Evolutionary conservation across 345 rosid genomes (phyloP), one percentile per base, ranked within the genome.

Genomic region (Noccaea caerulescens): DNA sequence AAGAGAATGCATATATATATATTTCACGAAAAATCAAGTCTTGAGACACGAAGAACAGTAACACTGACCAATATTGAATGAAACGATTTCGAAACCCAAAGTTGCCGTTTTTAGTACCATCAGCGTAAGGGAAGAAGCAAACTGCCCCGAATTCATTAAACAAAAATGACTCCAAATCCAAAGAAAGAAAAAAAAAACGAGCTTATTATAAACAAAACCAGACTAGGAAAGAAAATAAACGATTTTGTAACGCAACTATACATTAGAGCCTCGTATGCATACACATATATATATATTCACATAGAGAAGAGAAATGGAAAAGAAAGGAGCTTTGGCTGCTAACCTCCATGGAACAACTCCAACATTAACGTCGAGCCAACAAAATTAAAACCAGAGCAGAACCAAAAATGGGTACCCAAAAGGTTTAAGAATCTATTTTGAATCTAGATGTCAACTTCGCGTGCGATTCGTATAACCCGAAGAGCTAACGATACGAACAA

Each of bases 291-390:
- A 25, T 16, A 16, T 23, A 36, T 51, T 18, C 42, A 56, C 44
- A 30, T 27, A 11, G 63, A 18, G 32, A 9, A 47, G 30, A 63
- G 30, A 4, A 57, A 41, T 57, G 39, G 20, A 45, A 57, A 54
- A 42, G 51, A 38, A 18, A 18, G 62, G 3, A 32, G 33, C 14
- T 63, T 63, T 51, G 36, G 59, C 9, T 1, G 76, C 81, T 70
- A 67, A 80, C 78, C 84, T 86, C 70, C 75, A 77, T 39, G 49
- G 79, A 71, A 77, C 4, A 72, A 79, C 70, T 73, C 45, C 75
- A 76, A 77, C 83, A 84, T 81, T 68, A 60, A 83, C 82, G 81
- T 79, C 52, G 69, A 69, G 66, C 53, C 53, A 66, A n/a, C 43
- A 44, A 62, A 70, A 76, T 80, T 3, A 54, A 37, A 58, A 56